Evolutionary conservation across 2,329 filamentous ascomycete genomes (phyloP).

Genomic region (Penicillium fuscoglaucum): DNA sequence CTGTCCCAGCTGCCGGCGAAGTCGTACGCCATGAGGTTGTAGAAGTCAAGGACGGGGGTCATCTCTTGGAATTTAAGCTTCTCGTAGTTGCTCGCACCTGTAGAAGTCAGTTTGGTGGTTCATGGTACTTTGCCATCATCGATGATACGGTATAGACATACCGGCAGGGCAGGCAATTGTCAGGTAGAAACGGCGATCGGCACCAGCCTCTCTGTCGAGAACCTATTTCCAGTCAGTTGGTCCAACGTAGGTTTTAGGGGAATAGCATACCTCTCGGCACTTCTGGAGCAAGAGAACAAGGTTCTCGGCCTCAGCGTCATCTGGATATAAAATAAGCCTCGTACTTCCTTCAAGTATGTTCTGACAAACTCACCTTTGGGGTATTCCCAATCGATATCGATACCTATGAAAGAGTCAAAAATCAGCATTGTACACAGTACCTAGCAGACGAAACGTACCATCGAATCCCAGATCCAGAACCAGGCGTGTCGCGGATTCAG

Average conservation of each 20-base stretch:
- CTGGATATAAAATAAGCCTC: slow-evolving; percentile 25
- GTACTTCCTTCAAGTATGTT: background rate
- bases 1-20: slow-evolving; percentile 80
- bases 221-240: slow-evolving; percentile 25
- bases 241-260: background rate
- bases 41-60: slow-evolving; percentile 53
- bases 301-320: slow-evolving; percentile 46
- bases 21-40: slow-evolving; percentile 76
- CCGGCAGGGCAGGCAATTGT: slow-evolving; percentile 53
- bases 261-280: slow-evolving; percentile 39
- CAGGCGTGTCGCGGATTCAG: slow-evolving; percentile 68
- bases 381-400: slow-evolving; percentile 53
- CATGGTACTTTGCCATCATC: slow-evolving; percentile 41
- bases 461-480: slow-evolving; percentile 77
- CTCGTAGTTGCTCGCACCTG: slow-evolving; percentile 47
- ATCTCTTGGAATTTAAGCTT: slow-evolving; percentile 48
- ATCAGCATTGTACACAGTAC: background rate
- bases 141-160: slow-evolving; percentile 42
- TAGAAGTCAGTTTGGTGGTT: slow-evolving; percentile 47
- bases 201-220: slow-evolving; percentile 42
- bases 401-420: slow-evolving; percentile 25
- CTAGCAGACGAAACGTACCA: slow-evolving; percentile 29
- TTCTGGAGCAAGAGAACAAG: slow-evolving; percentile 46
- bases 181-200: slow-evolving; percentile 48
- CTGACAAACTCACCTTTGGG: slow-evolving; percentile 36